These are phyloP conservation scores for Aspergillus intermedius DNA, from an alignment of 2,329 filamentous ascomycete genomes.

Conservation along the genomic window DNA sequence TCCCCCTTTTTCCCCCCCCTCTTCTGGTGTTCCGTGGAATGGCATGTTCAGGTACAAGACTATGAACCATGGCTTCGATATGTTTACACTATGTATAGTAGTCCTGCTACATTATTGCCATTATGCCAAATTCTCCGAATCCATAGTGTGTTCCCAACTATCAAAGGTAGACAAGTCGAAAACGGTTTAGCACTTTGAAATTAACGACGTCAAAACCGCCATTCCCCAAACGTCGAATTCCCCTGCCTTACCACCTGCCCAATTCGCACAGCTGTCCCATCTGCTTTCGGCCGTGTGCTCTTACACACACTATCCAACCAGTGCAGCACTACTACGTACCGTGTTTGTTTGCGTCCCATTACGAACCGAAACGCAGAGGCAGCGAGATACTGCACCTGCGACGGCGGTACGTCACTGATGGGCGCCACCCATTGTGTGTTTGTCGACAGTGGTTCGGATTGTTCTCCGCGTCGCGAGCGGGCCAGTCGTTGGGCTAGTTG, in stretches of 20 bases:
- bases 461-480: constrained; percentile 1
- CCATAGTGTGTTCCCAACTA: neutral
- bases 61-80: constrained; percentile 1
- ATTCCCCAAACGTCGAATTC: constrained; percentile 29
- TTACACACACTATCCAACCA: constrained; percentile 57
- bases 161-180: too few species aligned
- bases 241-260: constrained; percentile 28
- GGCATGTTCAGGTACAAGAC: neutral
- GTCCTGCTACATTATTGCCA: neutral
- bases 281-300: constrained; percentile 31
- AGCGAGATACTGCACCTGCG: constrained; percentile 59
- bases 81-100: neutral
- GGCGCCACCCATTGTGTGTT: neutral
- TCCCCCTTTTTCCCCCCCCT: constrained; percentile 12
- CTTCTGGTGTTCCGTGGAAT: constrained; percentile 10
- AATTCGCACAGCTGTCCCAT: constrained; percentile 29
- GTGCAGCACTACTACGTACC: constrained; percentile 55
- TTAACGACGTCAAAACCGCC: constrained; percentile 24
- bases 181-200: too few species aligned
- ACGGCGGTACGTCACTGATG: constrained; percentile 43
- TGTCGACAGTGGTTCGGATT: constrained; percentile 45
- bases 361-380: constrained; percentile 64
- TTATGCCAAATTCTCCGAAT: neutral
- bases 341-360: constrained; percentile 64
- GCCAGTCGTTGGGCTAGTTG: constrained; percentile 49